Percentiles rank a stretch among this genome's conserved stretches.
These are phyloP conservation scores for Yamadazyma scolyti DNA, from an alignment of 805 yeast species.

Conservation along the genomic window DNA sequence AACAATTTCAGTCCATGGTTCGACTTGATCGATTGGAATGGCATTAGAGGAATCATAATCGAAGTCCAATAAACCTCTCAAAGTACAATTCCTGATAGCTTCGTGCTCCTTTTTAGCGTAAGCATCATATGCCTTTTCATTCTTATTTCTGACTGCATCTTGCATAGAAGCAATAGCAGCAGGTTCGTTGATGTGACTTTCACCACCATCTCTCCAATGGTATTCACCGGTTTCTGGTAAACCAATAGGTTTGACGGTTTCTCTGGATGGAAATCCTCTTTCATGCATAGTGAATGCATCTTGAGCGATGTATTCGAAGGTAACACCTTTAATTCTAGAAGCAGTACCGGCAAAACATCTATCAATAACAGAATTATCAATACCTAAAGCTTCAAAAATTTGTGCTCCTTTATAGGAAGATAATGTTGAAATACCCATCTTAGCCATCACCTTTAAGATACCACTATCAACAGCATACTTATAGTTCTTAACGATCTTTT, in stretches of 20 bases:
- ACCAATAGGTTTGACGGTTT: slow-evolving; percentile 63
- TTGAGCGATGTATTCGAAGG: slow-evolving; percentile 93
- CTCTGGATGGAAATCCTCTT: slow-evolving; percentile 82
- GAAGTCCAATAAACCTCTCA: slow-evolving; percentile 90
- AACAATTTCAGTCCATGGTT: slow-evolving; percentile 99
- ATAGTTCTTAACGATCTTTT: slow-evolving; percentile 69
- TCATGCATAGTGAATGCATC: slow-evolving; percentile 94
- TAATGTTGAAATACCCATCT: slow-evolving; percentile 98
- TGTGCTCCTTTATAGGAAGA: slow-evolving; percentile 99
- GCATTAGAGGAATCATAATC: slow-evolving; percentile 69
- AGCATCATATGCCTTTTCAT: slow-evolving; percentile 87
- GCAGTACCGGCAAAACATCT: slow-evolving; percentile 97
- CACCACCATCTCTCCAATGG: slow-evolving; percentile 99
- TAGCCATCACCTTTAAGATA: slow-evolving; percentile 94
- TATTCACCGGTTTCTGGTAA: slow-evolving; percentile 96
- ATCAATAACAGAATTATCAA: slow-evolving; percentile 92
- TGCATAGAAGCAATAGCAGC: slow-evolving; percentile 92
- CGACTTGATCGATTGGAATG: slow-evolving; percentile 95
- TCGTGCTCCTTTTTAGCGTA: slow-evolving; percentile 88
- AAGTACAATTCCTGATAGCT: slow-evolving; percentile 87
- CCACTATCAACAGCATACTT: slow-evolving; percentile 86
- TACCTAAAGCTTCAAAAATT: slow-evolving; percentile 94
- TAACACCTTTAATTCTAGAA: slow-evolving; percentile 91
- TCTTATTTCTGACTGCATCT: slow-evolving; percentile 97
- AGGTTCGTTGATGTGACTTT: slow-evolving; percentile 91